A percentile compares a stretch with the other conserved stretches of the same genome.
These are phyloP conservation scores for Amanita rubescens DNA, from an alignment of 768 basidiomycete species.

Conservation along the genomic window DNA sequence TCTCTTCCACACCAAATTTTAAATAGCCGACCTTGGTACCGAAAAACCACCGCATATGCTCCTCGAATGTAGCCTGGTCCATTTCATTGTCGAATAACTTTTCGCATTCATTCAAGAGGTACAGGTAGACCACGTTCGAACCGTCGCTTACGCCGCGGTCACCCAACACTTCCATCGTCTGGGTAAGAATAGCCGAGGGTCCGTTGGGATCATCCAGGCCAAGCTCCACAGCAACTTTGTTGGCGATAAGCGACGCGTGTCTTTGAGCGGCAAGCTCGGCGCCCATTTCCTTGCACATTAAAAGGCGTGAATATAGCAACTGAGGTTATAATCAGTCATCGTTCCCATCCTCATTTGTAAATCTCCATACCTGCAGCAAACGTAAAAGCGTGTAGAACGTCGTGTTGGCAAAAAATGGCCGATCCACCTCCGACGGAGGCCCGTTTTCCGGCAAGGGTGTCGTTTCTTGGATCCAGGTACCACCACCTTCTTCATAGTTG, in stretches of 20 bases:
- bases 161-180: constrained; percentile 57
- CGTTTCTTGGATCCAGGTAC: constrained; percentile 59
- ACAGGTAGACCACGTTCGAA: constrained; percentile 74
- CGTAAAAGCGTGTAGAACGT: constrained; percentile 89
- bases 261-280: constrained; percentile 59
- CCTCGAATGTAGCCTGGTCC: constrained; percentile 89
- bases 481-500: constrained; percentile 26
- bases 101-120: constrained; percentile 85
- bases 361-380: constrained; percentile 63
- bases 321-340: constrained; percentile 24
- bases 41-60: constrained; percentile 93
- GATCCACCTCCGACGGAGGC: constrained; percentile 25
- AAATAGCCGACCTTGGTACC: constrained; percentile 60
- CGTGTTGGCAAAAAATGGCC: constrained; percentile 85
- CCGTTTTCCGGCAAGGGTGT: constrained; percentile 18
- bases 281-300: constrained; percentile 80
- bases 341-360: neutral
- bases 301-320: constrained; percentile 84
- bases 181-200: constrained; percentile 56
- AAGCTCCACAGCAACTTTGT: constrained; percentile 76
- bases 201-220: constrained; percentile 84
- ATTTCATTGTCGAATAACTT: constrained; percentile 91
- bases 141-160: constrained; percentile 38
- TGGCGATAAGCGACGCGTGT: constrained; percentile 59
- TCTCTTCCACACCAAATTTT: constrained; percentile 3